Conservation (phyloP, 371 early-diverging fungal species). For the Hamiltosporidium tvaerminnensis region DNA sequence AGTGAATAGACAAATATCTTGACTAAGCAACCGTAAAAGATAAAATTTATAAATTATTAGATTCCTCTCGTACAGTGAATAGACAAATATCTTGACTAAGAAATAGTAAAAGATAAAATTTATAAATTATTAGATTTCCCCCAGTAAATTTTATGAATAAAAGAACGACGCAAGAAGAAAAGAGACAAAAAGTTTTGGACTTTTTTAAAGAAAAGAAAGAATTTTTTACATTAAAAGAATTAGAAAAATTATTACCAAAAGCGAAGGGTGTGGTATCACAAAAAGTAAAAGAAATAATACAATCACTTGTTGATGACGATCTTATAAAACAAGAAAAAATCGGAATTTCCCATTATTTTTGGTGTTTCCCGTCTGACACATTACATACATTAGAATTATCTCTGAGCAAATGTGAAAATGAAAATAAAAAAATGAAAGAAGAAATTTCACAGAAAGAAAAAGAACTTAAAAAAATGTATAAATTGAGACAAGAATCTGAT, state of each 20-base stretch:
- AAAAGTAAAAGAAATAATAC: slow-evolving; percentile 71
- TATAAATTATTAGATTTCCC: too few relatives aligned
- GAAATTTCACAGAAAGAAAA: slow-evolving; percentile 9
- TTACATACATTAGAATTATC: slow-evolving; percentile 6
- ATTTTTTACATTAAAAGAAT: slow-evolving; percentile 66
- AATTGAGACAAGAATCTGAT: slow-evolving; percentile 31
- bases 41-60: too few relatives aligned
- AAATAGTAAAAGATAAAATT: too few relatives aligned
- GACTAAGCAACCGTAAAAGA: too few relatives aligned
- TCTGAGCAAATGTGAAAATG: slow-evolving; percentile 14
- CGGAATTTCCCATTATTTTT: slow-evolving; percentile 71
- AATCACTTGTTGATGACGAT: slow-evolving; percentile 67
- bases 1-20: too few relatives aligned
- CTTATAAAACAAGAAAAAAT: slow-evolving; percentile 69
- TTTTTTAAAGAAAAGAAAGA: too few relatives aligned
- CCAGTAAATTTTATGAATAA: too few relatives aligned
- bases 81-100: too few relatives aligned
- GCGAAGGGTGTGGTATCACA: slow-evolving; percentile 66
- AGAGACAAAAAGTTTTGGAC: too few relatives aligned
- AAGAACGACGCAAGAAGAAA: too few relatives aligned
- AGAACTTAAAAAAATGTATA: slow-evolving; percentile 53
- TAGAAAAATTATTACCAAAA: slow-evolving; percentile 72
- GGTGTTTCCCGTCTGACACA: slow-evolving; percentile 70
- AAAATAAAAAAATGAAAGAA: slow-evolving; percentile 38
- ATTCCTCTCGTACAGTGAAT: too few relatives aligned